Evolutionary conservation across 768 basidiomycete species (phyloP).

Genomic region (Boletus sp.): DNA sequence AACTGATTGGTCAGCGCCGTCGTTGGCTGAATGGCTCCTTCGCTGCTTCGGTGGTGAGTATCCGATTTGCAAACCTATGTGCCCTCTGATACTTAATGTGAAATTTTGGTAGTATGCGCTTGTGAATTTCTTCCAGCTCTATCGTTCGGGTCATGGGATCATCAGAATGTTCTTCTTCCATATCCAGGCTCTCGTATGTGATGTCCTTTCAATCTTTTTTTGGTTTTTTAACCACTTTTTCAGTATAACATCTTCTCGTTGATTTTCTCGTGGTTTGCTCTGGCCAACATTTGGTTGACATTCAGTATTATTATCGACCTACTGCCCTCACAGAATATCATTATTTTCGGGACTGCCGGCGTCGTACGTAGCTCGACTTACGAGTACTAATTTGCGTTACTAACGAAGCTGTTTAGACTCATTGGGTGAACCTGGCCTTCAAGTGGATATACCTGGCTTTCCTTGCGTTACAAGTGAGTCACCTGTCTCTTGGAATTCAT

Average conservation of each 20-base stretch:
- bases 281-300: slow-evolving; percentile 93
- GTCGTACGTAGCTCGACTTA: slow-evolving; percentile 51
- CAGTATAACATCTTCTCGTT: slow-evolving; percentile 86
- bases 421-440: slow-evolving; percentile 80
- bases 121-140: slow-evolving; percentile 91
- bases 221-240: slow-evolving; percentile 1
- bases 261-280: slow-evolving; percentile 89
- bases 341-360: slow-evolving; percentile 68
- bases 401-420: slow-evolving; percentile 46
- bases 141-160: slow-evolving; percentile 81
- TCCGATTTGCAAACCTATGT: neutral
- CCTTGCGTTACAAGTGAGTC: slow-evolving; percentile 67
- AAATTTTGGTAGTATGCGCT: slow-evolving; percentile 67
- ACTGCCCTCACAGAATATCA: slow-evolving; percentile 51
- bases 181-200: slow-evolving; percentile 80
- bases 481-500: neutral
- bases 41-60: slow-evolving; percentile 81
- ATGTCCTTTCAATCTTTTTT: neutral
- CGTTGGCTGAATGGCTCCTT: slow-evolving; percentile 98
- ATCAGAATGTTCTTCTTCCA: slow-evolving; percentile 98
- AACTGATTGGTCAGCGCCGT: slow-evolving; percentile 92
- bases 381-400: neutral
- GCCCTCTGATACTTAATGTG: neutral
- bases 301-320: slow-evolving; percentile 94
- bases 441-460: slow-evolving; percentile 89